Conservation (phyloP, 2,329 filamentous ascomycete genomes). For the Fusarium ramigenum region DNA sequence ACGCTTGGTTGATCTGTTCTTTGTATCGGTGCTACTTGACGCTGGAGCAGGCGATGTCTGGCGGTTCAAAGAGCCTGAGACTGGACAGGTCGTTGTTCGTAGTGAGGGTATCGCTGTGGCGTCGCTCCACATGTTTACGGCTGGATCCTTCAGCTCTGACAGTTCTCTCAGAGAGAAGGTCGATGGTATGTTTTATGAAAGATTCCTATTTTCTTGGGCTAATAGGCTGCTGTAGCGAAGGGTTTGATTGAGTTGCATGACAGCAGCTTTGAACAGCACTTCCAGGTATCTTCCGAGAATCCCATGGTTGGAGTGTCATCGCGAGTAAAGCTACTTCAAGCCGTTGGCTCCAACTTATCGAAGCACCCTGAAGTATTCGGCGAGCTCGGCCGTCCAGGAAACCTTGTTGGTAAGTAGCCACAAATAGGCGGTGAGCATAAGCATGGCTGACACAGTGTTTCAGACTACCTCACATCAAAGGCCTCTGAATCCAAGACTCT, state of each 20-base stretch:
- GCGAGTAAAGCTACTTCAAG: conserved; percentile 53
- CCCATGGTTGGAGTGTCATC: conserved; percentile 57
- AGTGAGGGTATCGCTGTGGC: conserved; percentile 64
- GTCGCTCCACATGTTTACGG: conserved; percentile 59
- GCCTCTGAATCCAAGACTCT: neutral
- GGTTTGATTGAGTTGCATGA: conserved; percentile 49
- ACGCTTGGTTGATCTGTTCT: conserved; percentile 68
- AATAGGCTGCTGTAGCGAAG: conserved; percentile 28
- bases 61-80: conserved; percentile 54
- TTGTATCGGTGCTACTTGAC: conserved; percentile 67
- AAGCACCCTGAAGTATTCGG: conserved; percentile 53
- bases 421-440: accelerated
- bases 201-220: neutral
- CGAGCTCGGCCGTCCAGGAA: conserved; percentile 54
- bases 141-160: conserved; percentile 49
- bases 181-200: conserved; percentile 45
- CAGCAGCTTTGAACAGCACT: conserved; percentile 48
- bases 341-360: conserved; percentile 54
- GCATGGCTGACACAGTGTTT: accelerated
- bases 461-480: conserved; percentile 52
- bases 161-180: conserved; percentile 30
- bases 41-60: conserved; percentile 62
- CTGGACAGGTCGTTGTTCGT: conserved; percentile 48
- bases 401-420: conserved; percentile 56
- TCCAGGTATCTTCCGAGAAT: conserved; percentile 57